These are phyloP conservation scores for Boletellus ananas DNA, from an alignment of 768 basidiomycete species.

Conservation along the genomic window DNA sequence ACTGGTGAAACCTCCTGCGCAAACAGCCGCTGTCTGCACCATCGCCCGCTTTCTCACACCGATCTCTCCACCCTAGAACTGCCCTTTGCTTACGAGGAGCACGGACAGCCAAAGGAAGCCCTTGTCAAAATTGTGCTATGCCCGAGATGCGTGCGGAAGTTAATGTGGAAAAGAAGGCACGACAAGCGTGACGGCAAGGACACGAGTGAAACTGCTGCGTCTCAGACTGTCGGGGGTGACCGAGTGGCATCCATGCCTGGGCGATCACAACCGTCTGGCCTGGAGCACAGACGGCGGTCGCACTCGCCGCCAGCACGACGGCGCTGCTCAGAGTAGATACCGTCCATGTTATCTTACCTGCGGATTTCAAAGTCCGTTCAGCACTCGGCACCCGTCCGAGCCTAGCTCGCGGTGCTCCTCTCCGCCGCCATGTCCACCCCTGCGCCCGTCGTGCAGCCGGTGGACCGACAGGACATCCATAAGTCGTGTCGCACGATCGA, in stretches of 20 bases:
- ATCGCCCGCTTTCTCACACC: slow-evolving; percentile 24
- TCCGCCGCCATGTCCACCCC: background rate
- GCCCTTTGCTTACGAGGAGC: slow-evolving; percentile 85
- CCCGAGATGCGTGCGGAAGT: slow-evolving; percentile 69
- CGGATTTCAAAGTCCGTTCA: slow-evolving; percentile 24
- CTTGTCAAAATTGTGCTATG: slow-evolving; percentile 93
- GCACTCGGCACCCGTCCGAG: too few species aligned
- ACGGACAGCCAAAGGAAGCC: slow-evolving; percentile 68
- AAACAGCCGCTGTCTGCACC: slow-evolving; percentile 67
- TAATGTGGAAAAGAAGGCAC: slow-evolving; percentile 80
- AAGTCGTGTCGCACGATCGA: slow-evolving; percentile 79
- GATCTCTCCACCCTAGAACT: slow-evolving; percentile 76
- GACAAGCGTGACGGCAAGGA: slow-evolving; percentile 42
- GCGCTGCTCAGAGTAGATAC: too few species aligned
- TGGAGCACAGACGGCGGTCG: background rate
- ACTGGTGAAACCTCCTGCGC: slow-evolving; percentile 87
- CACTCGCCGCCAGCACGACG: background rate
- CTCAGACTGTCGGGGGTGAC: too few species aligned
- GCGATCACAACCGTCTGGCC: too few species aligned
- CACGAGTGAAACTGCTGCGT: background rate
- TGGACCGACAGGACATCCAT: slow-evolving; percentile 71
- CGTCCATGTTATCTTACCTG: too few species aligned
- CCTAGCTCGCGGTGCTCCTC: too few species aligned
- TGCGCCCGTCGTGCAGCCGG: slow-evolving; percentile 28
- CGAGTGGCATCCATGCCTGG: too few species aligned